A percentile compares a stretch with the other conserved stretches of the same genome.
Conservation (phyloP, 495 filamentous ascomycete genomes). For the Chaetomidium leptoderma region DNA sequence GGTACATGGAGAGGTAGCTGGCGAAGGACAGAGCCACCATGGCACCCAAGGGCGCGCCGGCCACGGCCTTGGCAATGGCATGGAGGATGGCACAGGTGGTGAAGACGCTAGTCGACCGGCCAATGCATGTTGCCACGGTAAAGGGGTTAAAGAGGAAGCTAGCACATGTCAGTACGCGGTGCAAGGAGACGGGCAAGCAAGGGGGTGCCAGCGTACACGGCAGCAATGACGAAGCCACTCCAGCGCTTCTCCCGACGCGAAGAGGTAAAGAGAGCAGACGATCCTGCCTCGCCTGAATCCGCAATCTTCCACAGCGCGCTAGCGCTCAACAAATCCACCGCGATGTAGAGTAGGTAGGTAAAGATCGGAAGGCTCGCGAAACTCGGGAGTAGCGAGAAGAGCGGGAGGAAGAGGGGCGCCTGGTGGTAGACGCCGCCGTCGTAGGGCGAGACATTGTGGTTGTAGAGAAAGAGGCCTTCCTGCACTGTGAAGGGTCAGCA, state of each 20-base stretch:
- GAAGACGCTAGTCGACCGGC: conserved; percentile 86
- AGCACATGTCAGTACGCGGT: neutral
- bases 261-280: conserved; percentile 69
- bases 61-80: conserved; percentile 77
- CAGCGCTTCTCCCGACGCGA: conserved; percentile 71
- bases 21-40: conserved; percentile 84
- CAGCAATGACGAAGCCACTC: conserved; percentile 71
- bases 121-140: conserved; percentile 87
- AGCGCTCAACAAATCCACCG: conserved; percentile 78
- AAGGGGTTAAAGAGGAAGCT: conserved; percentile 95
- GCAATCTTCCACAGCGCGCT: conserved; percentile 78
- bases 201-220: conserved; percentile 60
- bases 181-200: neutral
- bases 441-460: conserved; percentile 93
- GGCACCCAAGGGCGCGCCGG: conserved; percentile 66
- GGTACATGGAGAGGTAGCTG: conserved; percentile 88
- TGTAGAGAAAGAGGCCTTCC: conserved; percentile 94
- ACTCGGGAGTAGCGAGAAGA: conserved; percentile 82
- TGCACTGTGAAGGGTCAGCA: conserved; percentile 60
- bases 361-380: conserved; percentile 59
- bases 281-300: conserved; percentile 70
- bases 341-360: conserved; percentile 74
- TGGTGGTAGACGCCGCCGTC: conserved; percentile 98
- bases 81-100: conserved; percentile 84
- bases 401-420: conserved; percentile 84